phyloP scores from a whole-genome alignment of 179 eudicot species.

The Heliamphora pulchella region DNA sequence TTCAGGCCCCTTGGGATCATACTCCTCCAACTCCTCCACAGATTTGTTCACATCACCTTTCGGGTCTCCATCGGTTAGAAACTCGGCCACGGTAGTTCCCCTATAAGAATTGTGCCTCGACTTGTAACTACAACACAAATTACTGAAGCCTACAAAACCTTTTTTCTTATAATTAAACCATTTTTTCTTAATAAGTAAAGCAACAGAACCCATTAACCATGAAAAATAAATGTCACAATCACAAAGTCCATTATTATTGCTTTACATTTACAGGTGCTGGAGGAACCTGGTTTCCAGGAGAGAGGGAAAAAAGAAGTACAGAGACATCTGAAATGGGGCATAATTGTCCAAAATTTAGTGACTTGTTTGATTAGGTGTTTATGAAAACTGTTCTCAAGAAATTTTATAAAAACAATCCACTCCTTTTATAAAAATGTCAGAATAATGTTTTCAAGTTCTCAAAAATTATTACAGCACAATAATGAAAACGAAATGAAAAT shows the following conservation, averaged over 20 bases:
- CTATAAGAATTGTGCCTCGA: slow-evolving; percentile 24
- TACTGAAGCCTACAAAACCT: background rate
- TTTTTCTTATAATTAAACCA: background rate
- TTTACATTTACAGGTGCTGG: background rate
- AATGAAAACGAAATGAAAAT: no score
- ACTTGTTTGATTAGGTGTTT: background rate
- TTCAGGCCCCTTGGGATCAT: slow-evolving; percentile 38
- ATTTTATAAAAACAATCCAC: no score
- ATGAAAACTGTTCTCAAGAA: background rate
- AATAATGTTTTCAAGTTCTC: no score
- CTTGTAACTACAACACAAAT: background rate
- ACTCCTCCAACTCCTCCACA: slow-evolving; percentile 46
- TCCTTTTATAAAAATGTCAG: no score
- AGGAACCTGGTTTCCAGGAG: background rate
- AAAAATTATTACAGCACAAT: no score
- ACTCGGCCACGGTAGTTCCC: slow-evolving; percentile 51
- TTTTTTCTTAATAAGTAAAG: background rate
- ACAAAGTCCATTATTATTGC: background rate
- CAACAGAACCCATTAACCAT: background rate
- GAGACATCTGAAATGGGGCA: no score
- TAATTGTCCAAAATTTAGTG: no score
- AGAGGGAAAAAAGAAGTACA: background rate
- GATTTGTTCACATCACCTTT: slow-evolving; percentile 42
- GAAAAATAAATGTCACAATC: background rate
- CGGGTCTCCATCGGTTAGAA: slow-evolving; percentile 56